phyloP scores from a whole-genome alignment of 2,329 filamentous ascomycete genomes.

The Chrysosporium queenslandicum region DNA sequence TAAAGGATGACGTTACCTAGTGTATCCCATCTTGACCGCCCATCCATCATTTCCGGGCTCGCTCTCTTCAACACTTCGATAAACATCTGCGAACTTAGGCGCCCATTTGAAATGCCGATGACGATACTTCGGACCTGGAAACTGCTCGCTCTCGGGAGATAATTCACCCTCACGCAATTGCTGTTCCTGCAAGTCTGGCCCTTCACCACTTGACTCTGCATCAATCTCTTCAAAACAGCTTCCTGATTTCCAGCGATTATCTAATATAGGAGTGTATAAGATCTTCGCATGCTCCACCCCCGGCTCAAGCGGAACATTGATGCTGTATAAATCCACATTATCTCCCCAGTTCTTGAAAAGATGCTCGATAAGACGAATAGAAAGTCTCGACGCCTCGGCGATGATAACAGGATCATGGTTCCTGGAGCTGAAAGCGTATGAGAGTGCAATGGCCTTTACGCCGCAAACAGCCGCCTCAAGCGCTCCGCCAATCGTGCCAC shows the following conservation, averaged over 20 bases:
- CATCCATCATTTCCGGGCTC: conserved; percentile 82
- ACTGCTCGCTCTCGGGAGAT: conserved; percentile 23
- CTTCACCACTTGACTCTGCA: conserved; percentile 50
- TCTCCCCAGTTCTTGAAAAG: conserved; percentile 63
- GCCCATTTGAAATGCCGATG: conserved; percentile 95
- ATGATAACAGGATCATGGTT: conserved; percentile 79
- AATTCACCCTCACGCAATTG: conserved; percentile 58
- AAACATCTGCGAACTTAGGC: conserved; percentile 76
- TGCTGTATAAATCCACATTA: conserved; percentile 73
- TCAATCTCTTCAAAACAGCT: conserved; percentile 78
- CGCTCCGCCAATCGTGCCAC: conserved; percentile 66
- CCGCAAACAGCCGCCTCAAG: conserved; percentile 66
- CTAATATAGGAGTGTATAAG: conserved; percentile 74
- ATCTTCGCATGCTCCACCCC: conserved; percentile 62
- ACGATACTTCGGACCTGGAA: conserved; percentile 43
- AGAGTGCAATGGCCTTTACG: conserved; percentile 65
- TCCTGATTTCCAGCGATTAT: conserved; percentile 80
- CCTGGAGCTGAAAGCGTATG: conserved; percentile 78
- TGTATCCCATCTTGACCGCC: conserved; percentile 77
- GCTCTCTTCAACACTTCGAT: conserved; percentile 71
- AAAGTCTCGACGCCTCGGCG: conserved; percentile 61
- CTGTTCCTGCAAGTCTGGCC: conserved; percentile 58
- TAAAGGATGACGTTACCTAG: no score
- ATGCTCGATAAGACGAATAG: conserved; percentile 67
- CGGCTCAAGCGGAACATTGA: conserved; percentile 80